Conservation (phyloP, 2,329 filamentous ascomycete genomes). For the Sphaerulina vaccinii region DNA sequence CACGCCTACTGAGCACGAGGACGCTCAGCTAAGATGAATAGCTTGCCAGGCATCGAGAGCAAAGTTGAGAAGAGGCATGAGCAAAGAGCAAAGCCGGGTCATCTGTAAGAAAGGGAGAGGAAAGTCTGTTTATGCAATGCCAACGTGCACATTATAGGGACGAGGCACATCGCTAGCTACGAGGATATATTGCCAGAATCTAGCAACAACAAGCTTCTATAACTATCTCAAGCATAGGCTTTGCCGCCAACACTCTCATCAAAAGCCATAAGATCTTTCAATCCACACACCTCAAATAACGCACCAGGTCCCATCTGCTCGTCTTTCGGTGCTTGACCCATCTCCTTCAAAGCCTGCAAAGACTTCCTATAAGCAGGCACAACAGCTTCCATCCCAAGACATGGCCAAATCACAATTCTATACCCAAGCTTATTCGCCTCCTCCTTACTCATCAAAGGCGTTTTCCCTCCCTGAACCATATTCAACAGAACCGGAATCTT, state of each 20-base stretch:
- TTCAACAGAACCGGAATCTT: slow-evolving; percentile 57
- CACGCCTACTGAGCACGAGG: no score
- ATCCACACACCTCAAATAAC: slow-evolving; percentile 54
- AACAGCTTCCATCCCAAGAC: slow-evolving; percentile 49
- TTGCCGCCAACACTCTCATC: slow-evolving; percentile 49
- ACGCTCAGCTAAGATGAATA: no score
- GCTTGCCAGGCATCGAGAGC: no score
- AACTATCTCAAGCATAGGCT: slow-evolving; percentile 27
- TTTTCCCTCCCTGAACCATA: slow-evolving; percentile 57
- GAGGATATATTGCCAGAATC: background rate
- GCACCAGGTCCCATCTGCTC: slow-evolving; percentile 46
- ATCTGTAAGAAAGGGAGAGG: no score
- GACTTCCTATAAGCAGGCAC: slow-evolving; percentile 33
- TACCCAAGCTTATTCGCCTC: slow-evolving; percentile 59
- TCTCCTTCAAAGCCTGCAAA: slow-evolving; percentile 37
- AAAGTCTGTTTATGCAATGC: background rate
- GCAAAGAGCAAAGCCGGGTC: no score
- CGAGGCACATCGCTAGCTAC: background rate
- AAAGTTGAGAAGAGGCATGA: no score
- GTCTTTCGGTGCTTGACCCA: slow-evolving; percentile 40
- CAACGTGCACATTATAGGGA: background rate
- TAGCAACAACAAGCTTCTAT: background rate
- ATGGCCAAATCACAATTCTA: slow-evolving; percentile 59
- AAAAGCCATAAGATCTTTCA: slow-evolving; percentile 53
- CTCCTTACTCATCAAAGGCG: slow-evolving; percentile 52